Conservation (phyloP, 306 rosid species). For the Cucurbita pepo region DNA sequence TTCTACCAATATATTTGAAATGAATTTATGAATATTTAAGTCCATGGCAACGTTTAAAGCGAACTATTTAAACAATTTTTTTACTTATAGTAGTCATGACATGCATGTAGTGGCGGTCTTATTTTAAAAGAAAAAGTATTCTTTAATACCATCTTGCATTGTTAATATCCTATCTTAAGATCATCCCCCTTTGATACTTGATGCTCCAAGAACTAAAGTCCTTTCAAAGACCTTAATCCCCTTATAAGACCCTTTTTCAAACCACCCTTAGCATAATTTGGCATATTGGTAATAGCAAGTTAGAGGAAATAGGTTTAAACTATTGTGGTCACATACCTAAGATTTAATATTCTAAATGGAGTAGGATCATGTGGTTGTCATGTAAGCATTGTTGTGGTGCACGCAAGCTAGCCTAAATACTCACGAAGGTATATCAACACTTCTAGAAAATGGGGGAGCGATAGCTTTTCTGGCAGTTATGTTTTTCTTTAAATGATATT, state of each 20-base stretch:
- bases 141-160: background rate
- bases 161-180: too few species aligned
- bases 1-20: too few species aligned
- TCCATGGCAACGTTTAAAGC: too few species aligned
- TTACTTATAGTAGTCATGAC: too few species aligned
- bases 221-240: background rate
- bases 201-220: background rate
- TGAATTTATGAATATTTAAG: too few species aligned
- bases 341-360: background rate
- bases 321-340: background rate
- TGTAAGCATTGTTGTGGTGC: background rate
- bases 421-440: too few species aligned
- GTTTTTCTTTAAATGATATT: background rate
- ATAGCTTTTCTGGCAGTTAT: background rate
- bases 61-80: too few species aligned
- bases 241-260: background rate
- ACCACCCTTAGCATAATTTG: background rate
- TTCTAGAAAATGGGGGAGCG: background rate
- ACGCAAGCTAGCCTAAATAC: background rate
- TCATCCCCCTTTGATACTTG: too few species aligned
- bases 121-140: background rate
- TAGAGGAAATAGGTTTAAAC: background rate
- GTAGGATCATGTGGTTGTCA: background rate
- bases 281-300: background rate
- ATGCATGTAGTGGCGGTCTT: too few species aligned